Conservation (phyloP, 2,329 filamentous ascomycete genomes). For the Sarocladium brachiariae region DNA sequence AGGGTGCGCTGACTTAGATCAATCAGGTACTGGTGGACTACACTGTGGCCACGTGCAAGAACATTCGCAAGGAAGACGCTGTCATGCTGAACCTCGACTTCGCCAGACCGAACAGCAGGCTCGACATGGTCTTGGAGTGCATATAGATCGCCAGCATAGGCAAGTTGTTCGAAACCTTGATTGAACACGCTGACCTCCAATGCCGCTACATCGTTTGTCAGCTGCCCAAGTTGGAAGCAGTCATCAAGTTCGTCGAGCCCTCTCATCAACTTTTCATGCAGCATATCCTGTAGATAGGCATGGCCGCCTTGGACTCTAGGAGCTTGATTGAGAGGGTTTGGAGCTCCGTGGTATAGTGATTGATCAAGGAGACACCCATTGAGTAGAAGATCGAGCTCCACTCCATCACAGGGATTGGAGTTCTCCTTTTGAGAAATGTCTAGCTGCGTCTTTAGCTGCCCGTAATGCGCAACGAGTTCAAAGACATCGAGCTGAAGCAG, state of each 20-base stretch:
- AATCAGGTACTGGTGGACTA: conserved; percentile 22
- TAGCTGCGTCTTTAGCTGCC: background rate
- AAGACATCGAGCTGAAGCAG: background rate
- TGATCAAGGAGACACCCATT: conserved; percentile 3
- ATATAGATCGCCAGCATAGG: conserved; percentile 18
- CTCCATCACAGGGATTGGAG: background rate
- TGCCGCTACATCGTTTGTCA: conserved; percentile 14
- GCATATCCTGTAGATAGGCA: conserved; percentile 22
- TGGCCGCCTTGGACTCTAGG: conserved; percentile 7
- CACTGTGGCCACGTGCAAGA: conserved; percentile 17
- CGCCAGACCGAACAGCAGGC: conserved; percentile 20
- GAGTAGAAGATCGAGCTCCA: background rate
- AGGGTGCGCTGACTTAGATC: conserved; percentile 20
- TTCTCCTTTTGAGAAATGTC: background rate
- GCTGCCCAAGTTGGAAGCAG: conserved; percentile 20
- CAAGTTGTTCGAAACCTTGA: conserved; percentile 16
- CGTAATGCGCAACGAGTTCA: background rate
- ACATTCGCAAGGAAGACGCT: conserved; percentile 18
- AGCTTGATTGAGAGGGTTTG: conserved; percentile 15
- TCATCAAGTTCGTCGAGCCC: conserved; percentile 22
- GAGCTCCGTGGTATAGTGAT: background rate
- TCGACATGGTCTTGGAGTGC: conserved; percentile 21
- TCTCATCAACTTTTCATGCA: conserved; percentile 18
- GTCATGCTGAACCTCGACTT: conserved; percentile 19
- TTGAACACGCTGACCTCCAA: conserved; percentile 17